phyloP scores from a whole-genome alignment of 2,329 filamentous ascomycete species.

The Pochonia chlamydosporia region DNA sequence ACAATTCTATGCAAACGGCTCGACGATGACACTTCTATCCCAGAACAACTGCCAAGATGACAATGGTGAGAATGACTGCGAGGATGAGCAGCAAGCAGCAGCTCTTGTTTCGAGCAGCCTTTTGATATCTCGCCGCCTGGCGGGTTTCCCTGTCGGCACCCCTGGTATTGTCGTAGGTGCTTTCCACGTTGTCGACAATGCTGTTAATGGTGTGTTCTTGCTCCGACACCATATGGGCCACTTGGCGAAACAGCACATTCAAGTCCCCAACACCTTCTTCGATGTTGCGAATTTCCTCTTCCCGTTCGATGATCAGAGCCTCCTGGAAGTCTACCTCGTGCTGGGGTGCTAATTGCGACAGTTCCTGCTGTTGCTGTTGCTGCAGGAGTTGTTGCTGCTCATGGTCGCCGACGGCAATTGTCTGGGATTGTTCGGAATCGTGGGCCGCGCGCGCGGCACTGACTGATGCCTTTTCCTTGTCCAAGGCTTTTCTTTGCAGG shows the following conservation, averaged over 20 bases:
- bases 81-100: constrained; percentile 88
- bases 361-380: constrained; percentile 61
- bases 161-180: constrained; percentile 71
- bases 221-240: constrained; percentile 94
- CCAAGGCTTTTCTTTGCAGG: constrained; percentile 82
- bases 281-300: constrained; percentile 95
- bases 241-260: constrained; percentile 94
- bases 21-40: constrained; percentile 40
- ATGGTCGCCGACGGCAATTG: constrained; percentile 15
- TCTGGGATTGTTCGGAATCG: constrained; percentile 43
- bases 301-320: constrained; percentile 88
- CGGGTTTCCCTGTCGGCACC: constrained; percentile 83
- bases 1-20: neutral
- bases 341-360: constrained; percentile 78
- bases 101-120: constrained; percentile 88
- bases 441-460: constrained; percentile 76
- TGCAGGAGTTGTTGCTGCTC: constrained; percentile 37
- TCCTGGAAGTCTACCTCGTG: constrained; percentile 98
- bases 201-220: constrained; percentile 84
- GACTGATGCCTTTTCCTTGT: constrained; percentile 86
- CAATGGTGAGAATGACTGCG: constrained; percentile 80
- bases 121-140: constrained; percentile 86
- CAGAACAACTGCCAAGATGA: constrained; percentile 79
- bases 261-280: constrained; percentile 93
- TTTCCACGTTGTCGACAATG: constrained; percentile 83